Evolutionary conservation across 2,329 filamentous ascomycete genomes (phyloP), one percentile per base, ranked within the genome.

Genomic region (Bimuria novae-zelandiae): DNA sequence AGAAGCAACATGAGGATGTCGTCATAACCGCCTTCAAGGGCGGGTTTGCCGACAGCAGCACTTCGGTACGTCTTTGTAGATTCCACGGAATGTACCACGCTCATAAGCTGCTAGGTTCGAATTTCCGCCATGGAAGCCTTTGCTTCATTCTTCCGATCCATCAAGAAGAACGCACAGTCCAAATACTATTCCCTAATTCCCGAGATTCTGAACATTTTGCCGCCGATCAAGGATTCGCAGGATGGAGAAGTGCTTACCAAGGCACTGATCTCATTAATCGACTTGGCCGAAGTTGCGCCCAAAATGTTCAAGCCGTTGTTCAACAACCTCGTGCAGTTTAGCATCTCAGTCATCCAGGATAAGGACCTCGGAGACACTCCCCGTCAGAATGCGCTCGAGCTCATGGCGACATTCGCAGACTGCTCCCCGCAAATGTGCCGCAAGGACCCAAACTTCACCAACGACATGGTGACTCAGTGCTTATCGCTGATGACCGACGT

Each of bases 291-390:
- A 75, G 84, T 89, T n/a, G 89, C 90, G 19, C 92, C 93, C 19
- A 95, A 94, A 77, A 97, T 97, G 92, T 99, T 99, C 79, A 96
- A 94, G 77, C 84, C 83, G 17, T 81, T 96, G n/a, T 99, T 99
- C 79, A 88, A 89, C 69, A 92, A 91, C 68, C 82, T 99, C 3
- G 93, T 97, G 46, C 87, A 90, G 64, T 97, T 99, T 76, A 93
- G 89, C 72, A 87, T 97, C 55, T 91, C 90, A 6, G 92, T 97
- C 52, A 90, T 99, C 63, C 90, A 95, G 67, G 93, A 99, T 73
- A 97, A 97, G 78, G 92, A 97, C 56, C 83, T 99, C 19, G 89
- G 87, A 57, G 92, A 96, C 68, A 84, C 92, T 62, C 90, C 91
- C 56, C 87, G 94, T 55, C 94, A 99, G 75, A 97, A 97, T 70